Evolutionary conservation across 495 filamentous ascomycete species (phyloP), one percentile per base, ranked within the genome.

Genomic region (Hypoxylon intermedium): DNA sequence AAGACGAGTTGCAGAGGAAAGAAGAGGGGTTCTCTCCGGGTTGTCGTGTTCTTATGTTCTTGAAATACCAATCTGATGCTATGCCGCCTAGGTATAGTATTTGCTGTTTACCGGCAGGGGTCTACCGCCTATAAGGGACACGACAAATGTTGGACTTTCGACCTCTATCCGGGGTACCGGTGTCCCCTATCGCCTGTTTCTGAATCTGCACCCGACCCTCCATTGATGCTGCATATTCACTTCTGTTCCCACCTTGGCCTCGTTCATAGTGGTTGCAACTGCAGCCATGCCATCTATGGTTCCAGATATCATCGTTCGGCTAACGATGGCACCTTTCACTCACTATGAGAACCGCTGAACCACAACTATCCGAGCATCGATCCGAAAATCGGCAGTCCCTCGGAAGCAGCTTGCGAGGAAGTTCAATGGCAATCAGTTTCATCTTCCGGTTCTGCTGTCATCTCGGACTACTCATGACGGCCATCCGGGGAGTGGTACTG

Each of bases 321-420:
- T 53, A 33, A 31, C 46, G 34, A 55, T 53, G 33, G 56, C 40
- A 56, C 56, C 56, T 47, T 53, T 53, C 41, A 52, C 41, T 60
- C 42, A 44, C 54, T 26, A 19, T 55, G 52, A 52, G 15, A 45
- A 19, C 49, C 33, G 48, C 52, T 55, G 28, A 30, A 15, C 52
- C 51, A 56, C 40, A 44, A 3, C 42, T 57, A 53, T 56, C 62
- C 62, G 62, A 56, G 13, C 6, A 37, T 52, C 50, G 50, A 65
- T 65, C 61, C 61, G 55, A 65, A 41, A 45, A 65, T 60, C 61
- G 51, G 55, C 55, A 56, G 13, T 59, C 45, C 42, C 20, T 13
- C 49, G 49, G 41, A 49, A 55, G 50, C 37, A 46, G 30, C 38
- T 40, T 43, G 23, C 34, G 41, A 38, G 41, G 30, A 4, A 49